These are phyloP conservation scores for Boletus subparvulus DNA, from an alignment of 768 basidiomycete genomes.

Conservation along the genomic window DNA sequence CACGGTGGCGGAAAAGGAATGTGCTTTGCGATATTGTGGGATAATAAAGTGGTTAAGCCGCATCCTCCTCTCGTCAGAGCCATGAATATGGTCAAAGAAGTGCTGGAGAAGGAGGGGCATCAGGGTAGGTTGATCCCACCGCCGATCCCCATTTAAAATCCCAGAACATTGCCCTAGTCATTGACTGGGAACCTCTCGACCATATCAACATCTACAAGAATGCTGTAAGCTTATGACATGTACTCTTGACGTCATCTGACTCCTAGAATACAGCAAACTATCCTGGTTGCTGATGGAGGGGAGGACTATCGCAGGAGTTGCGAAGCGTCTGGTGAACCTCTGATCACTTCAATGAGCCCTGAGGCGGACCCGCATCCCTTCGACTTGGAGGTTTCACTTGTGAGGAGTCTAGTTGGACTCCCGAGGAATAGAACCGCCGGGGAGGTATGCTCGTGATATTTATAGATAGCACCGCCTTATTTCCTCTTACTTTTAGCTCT, in stretches of 20 bases:
- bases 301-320: constrained; percentile 38
- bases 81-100: constrained; percentile 56
- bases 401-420: constrained; percentile 46
- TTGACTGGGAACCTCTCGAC: constrained; percentile 67
- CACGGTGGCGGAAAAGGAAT: constrained; percentile 52
- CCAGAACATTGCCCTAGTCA: constrained; percentile 29
- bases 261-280: constrained; percentile 31
- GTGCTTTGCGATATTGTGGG: constrained; percentile 66
- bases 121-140: constrained; percentile 42
- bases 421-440: constrained; percentile 40
- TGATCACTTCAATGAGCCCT: constrained; percentile 39
- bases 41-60: constrained; percentile 58
- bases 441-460: constrained; percentile 34
- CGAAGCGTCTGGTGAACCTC: constrained; percentile 44
- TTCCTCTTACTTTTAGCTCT: constrained; percentile 31
- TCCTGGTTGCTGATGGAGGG: constrained; percentile 42
- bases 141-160: background rate
- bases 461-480: background rate
- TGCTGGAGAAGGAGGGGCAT: constrained; percentile 64
- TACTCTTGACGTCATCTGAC: background rate
- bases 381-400: constrained; percentile 45
- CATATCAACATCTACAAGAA: constrained; percentile 39
- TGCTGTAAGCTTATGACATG: constrained; percentile 15
- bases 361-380: constrained; percentile 34
- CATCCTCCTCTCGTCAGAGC: constrained; percentile 67